Evolutionary conservation across 805 yeast species (phyloP), one percentile per base, ranked within the genome.

Genomic region (Wickerhamiella kurtzmanii): DNA sequence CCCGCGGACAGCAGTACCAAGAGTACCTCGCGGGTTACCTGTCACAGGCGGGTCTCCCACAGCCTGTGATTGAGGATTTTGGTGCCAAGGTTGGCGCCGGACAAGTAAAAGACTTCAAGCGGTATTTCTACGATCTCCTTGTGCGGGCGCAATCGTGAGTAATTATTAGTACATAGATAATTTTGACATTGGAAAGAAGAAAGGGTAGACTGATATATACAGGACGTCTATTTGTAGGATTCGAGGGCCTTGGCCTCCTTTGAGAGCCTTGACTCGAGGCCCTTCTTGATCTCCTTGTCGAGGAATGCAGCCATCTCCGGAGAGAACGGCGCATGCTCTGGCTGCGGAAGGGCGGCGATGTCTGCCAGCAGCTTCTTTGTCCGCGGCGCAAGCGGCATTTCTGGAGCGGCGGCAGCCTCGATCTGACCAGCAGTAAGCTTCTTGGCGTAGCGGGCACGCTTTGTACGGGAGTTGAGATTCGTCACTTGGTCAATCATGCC

Each of bases 401-500:
- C 65, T 46, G 94, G 94, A 16, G 84, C 77, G 16, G 70, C 70
- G 57, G 81, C 67, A 53, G 70, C 74, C 55, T 76, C 74, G 39
- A 80, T 73, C 56, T 83, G 87, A 36, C 71, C 64, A 52, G 73
- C 79, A 9, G 79, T 71, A 50, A 87, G 67, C 56, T 72, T 72
- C 52, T 76, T 79, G 9, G 60, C 61, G 44, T 59, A 59, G 22
- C 64, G 53, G n/a, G 49, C 48, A 65, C 82, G 74, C 60, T 73
- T 78, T 65, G 70, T 73, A 62, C 77, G 76, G 52, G 88, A 79
- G 57, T 78, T 65, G 44, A 86, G 84, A 65, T 85, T 82, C 65
- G 95, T 79, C 52, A 88, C 72, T 48, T 84, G 77, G 49, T 64
- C 62, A 51, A 82, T 63, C 16, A 83, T 84, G 22, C 68, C 82